phyloP scores from a whole-genome alignment of 2,329 filamentous ascomycete genomes.

The Apiospora koreana region DNA sequence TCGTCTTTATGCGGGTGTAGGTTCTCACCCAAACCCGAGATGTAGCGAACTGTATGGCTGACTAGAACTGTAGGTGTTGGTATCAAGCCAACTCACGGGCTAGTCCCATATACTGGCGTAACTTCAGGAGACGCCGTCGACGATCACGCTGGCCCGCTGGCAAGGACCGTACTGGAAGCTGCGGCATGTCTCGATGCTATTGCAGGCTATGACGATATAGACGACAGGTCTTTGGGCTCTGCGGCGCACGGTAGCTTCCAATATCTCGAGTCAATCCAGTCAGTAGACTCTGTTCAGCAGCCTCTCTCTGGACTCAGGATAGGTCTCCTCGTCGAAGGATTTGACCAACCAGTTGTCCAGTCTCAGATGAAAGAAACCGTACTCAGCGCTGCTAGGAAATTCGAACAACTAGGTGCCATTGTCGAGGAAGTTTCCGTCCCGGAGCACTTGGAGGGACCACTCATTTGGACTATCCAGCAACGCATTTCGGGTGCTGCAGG shows the following conservation, averaged over 20 bases:
- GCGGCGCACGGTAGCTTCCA: conserved; percentile 29
- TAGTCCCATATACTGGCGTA: conserved; percentile 53
- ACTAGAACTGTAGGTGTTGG: conserved; percentile 32
- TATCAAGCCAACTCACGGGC: conserved; percentile 52
- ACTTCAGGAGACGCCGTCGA: conserved; percentile 49
- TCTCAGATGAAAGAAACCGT: conserved; percentile 42
- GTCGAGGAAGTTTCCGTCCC: conserved; percentile 54
- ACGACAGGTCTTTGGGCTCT: conserved; percentile 43
- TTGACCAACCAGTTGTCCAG: conserved; percentile 39
- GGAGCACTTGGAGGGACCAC: conserved; percentile 45
- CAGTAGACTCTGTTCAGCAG: background rate
- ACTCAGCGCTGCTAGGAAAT: conserved; percentile 39
- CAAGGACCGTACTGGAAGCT: conserved; percentile 40
- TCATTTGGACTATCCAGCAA: conserved; percentile 53
- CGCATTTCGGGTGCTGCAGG: conserved; percentile 44
- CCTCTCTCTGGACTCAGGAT: conserved; percentile 37
- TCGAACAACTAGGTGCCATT: conserved; percentile 47
- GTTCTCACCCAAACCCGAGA: background rate
- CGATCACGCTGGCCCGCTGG: conserved; percentile 50
- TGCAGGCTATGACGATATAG: conserved; percentile 49
- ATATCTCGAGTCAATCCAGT: conserved; percentile 24
- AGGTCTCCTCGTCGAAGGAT: conserved; percentile 47
- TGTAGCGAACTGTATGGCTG: background rate
- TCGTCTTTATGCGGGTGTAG: conserved; percentile 38
- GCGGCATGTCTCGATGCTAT: conserved; percentile 46